phyloP scores from a whole-genome alignment of 805 yeast species.

The Starmerella potacharoeniae region DNA sequence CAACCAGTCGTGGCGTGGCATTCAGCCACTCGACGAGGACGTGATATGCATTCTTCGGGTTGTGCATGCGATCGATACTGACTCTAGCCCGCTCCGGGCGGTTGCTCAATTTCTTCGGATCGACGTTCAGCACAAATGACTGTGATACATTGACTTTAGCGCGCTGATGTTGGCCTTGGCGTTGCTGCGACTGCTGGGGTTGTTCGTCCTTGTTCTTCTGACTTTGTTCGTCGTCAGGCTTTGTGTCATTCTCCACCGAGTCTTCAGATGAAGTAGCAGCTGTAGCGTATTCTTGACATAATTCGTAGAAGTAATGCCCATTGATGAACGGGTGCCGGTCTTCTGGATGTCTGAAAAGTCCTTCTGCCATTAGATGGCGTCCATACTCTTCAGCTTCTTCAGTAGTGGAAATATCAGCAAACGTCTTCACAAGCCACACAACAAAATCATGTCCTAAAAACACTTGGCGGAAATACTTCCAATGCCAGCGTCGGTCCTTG shows the following conservation, averaged over 20 bases:
- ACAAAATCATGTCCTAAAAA: slow-evolving; percentile 80
- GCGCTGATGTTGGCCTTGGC: neutral
- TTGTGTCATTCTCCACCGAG: neutral
- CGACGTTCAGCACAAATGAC: slow-evolving; percentile 35
- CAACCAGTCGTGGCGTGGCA: slow-evolving; percentile 74
- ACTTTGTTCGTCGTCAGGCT: neutral
- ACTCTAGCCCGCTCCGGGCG: slow-evolving; percentile 69
- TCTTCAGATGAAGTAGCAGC: neutral
- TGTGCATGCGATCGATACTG: slow-evolving; percentile 84
- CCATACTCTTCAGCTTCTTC: slow-evolving; percentile 81
- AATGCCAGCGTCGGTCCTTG: slow-evolving; percentile 83
- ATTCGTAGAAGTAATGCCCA: slow-evolving; percentile 82
- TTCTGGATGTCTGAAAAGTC: slow-evolving; percentile 71
- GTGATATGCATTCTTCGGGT: slow-evolving; percentile 91
- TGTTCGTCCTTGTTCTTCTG: neutral
- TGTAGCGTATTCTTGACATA: slow-evolving; percentile 44
- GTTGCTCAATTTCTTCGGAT: slow-evolving; percentile 57
- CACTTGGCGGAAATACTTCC: slow-evolving; percentile 63
- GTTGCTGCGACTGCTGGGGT: neutral
- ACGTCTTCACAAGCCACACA: slow-evolving; percentile 68
- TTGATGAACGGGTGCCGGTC: slow-evolving; percentile 73
- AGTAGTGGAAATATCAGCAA: slow-evolving; percentile 65
- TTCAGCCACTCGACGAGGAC: slow-evolving; percentile 86
- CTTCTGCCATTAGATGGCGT: slow-evolving; percentile 58
- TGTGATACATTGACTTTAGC: slow-evolving; percentile 15